Conservation (phyloP, 2,329 filamentous ascomycete genomes). For the Aspergillus ochraceoroseus region DNA sequence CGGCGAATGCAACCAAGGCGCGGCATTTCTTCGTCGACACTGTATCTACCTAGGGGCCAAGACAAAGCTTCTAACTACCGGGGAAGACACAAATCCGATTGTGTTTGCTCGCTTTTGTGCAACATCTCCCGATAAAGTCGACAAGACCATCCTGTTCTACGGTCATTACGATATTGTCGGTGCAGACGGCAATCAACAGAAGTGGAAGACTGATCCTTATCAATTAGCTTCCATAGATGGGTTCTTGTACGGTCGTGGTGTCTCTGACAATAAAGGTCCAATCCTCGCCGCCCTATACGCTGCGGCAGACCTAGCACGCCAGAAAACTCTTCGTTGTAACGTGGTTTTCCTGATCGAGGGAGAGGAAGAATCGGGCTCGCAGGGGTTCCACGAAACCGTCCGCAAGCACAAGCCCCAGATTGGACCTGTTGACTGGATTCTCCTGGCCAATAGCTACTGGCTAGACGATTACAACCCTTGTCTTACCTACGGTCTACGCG, state of each 20-base stretch:
- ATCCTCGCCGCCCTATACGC: conserved; percentile 92
- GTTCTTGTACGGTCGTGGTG: conserved; percentile 91
- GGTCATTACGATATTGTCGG: conserved; percentile 97
- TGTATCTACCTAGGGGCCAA: conserved; percentile 89
- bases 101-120: conserved; percentile 86
- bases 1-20: conserved; percentile 87
- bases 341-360: conserved; percentile 93
- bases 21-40: conserved; percentile 80
- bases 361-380: conserved; percentile 90
- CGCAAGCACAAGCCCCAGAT: conserved; percentile 75
- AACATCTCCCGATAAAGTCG: conserved; percentile 57
- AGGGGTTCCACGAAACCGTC: conserved; percentile 82
- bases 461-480: conserved; percentile 93
- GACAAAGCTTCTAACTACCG: conserved; percentile 83
- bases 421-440: conserved; percentile 85
- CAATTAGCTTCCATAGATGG: conserved; percentile 83
- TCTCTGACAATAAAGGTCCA: conserved; percentile 95
- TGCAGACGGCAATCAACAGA: conserved; percentile 73
- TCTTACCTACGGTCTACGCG: conserved; percentile 86
- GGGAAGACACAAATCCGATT: conserved; percentile 79
- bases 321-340: conserved; percentile 78
- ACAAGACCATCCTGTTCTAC: conserved; percentile 91
- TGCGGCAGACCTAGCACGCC: conserved; percentile 79
- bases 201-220: conserved; percentile 87
- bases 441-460: conserved; percentile 98